Conservation (phyloP, 805 yeast genomes). For the Sugiyamaella qingdaonensis region DNA sequence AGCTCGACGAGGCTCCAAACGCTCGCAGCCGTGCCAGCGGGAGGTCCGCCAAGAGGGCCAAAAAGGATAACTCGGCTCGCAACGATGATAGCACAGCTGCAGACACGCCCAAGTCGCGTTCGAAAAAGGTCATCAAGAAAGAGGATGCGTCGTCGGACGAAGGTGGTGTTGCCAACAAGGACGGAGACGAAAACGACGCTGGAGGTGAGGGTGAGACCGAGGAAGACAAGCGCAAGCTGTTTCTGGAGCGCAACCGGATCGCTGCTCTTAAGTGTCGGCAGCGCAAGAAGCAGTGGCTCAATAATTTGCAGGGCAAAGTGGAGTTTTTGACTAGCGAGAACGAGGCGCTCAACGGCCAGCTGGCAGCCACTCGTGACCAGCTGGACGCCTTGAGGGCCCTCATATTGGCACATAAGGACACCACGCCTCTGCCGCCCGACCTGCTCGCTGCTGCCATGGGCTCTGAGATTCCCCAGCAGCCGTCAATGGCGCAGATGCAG, state of each 20-base stretch:
- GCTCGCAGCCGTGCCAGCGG: background rate
- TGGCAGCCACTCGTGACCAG: conserved; percentile 56
- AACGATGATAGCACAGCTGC: background rate
- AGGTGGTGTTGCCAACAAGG: conserved; percentile 6
- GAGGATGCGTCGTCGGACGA: background rate
- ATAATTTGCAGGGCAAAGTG: conserved; percentile 76
- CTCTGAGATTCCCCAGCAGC: background rate
- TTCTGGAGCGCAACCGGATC: conserved; percentile 83
- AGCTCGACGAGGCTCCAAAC: too few species aligned
- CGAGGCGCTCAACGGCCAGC: conserved; percentile 56
- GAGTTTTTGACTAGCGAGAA: conserved; percentile 67
- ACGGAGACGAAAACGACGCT: conserved; percentile 4
- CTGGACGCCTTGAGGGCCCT: conserved; percentile 38
- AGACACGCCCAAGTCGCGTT: background rate
- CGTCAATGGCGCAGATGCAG: background rate
- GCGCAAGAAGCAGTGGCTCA: conserved; percentile 84
- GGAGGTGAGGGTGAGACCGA: conserved; percentile 40
- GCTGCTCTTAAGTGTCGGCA: conserved; percentile 96
- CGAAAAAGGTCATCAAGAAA: conserved; percentile 5
- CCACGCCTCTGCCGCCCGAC: background rate
- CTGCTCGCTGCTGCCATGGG: conserved; percentile 3
- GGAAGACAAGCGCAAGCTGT: conserved; percentile 73
- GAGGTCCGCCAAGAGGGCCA: background rate
- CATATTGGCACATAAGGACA: conserved; percentile 15
- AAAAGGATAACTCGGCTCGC: background rate